Evolutionary conservation across 2,329 filamentous ascomycete genomes (phyloP).

Genomic region (Fusarium anthophilum): DNA sequence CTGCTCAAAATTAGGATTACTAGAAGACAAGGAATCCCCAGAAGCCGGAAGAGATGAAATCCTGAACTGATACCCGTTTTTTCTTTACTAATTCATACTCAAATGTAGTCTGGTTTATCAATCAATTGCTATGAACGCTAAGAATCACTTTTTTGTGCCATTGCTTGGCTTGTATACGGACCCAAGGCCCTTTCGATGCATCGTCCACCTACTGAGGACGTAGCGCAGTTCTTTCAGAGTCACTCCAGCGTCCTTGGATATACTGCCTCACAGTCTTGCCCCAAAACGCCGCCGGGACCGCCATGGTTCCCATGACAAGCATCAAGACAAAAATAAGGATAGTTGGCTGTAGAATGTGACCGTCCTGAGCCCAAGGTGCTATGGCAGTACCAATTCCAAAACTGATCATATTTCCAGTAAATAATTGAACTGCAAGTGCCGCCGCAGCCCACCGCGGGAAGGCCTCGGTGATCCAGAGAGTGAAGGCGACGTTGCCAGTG

Average conservation of each 20-base stretch:
- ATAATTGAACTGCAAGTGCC: conserved; percentile 21
- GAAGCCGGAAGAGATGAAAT: accelerated
- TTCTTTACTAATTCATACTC: not conserved
- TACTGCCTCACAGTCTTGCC: conserved; percentile 27
- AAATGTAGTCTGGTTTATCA: accelerated
- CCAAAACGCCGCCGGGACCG: conserved; percentile 33
- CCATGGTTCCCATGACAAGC: conserved; percentile 9
- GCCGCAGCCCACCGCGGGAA: conserved; percentile 27
- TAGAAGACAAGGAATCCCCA: not conserved
- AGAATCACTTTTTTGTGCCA: not conserved
- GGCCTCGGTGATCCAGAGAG: conserved; percentile 31
- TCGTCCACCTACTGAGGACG: not conserved
- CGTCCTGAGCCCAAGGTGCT: not conserved
- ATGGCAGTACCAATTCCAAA: conserved; percentile 22
- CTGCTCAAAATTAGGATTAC: accelerated
- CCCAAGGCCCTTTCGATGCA: not conserved
- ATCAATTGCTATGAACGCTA: not conserved
- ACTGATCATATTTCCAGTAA: conserved; percentile 14
- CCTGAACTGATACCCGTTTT: not conserved
- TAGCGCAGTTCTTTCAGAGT: conserved; percentile 26
- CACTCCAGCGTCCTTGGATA: conserved; percentile 33
- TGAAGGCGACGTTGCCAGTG: conserved; percentile 28
- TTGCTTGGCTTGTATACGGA: not conserved
- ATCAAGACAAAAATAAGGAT: conserved; percentile 13
- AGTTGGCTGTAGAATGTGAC: conserved; percentile 8